A percentile compares a stretch with the other conserved stretches of the same genome.
These are phyloP conservation scores for Wickerhamomyces strasburgensis DNA, from an alignment of 805 yeast species.

Conservation along the genomic window DNA sequence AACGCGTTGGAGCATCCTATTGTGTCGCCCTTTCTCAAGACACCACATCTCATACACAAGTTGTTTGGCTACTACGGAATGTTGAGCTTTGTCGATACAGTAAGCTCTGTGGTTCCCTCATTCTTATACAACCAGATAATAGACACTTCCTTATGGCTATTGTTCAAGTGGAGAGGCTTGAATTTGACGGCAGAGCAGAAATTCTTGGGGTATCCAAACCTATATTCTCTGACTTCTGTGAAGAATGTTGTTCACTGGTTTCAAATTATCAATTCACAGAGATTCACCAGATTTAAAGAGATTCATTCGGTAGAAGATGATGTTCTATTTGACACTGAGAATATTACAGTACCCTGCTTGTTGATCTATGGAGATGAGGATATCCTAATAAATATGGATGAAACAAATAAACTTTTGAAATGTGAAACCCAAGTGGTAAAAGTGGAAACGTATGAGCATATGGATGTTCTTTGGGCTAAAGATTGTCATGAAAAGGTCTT, in stretches of 20 bases:
- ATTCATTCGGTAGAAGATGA: slow-evolving; percentile 11
- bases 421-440: slow-evolving; percentile 33
- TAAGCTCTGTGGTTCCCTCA: slow-evolving; percentile 75
- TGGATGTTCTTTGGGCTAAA: slow-evolving; percentile 75
- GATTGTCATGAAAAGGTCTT: slow-evolving; percentile 43
- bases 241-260: slow-evolving; percentile 84
- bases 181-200: slow-evolving; percentile 69
- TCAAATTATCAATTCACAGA: slow-evolving; percentile 63
- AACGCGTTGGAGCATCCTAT: slow-evolving; percentile 73
- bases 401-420: slow-evolving; percentile 53
- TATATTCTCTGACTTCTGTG: slow-evolving; percentile 78
- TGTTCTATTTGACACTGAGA: slow-evolving; percentile 18
- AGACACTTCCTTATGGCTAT: slow-evolving; percentile 52
- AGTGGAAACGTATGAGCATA: slow-evolving; percentile 62
- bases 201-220: slow-evolving; percentile 65
- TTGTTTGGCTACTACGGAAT: slow-evolving; percentile 73
- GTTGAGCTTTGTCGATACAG: slow-evolving; percentile 64
- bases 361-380: slow-evolving; percentile 68
- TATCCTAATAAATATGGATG: slow-evolving; percentile 65
- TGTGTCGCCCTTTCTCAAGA: slow-evolving; percentile 67
- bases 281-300: slow-evolving; percentile 76
- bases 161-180: slow-evolving; percentile 67
- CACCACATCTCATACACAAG: slow-evolving; percentile 66
- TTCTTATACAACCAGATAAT: slow-evolving; percentile 63
- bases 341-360: slow-evolving; percentile 53